These are phyloP conservation scores for Hemerocallis citrina DNA, from an alignment of 106 monocot genomes.

Conservation along the genomic window DNA sequence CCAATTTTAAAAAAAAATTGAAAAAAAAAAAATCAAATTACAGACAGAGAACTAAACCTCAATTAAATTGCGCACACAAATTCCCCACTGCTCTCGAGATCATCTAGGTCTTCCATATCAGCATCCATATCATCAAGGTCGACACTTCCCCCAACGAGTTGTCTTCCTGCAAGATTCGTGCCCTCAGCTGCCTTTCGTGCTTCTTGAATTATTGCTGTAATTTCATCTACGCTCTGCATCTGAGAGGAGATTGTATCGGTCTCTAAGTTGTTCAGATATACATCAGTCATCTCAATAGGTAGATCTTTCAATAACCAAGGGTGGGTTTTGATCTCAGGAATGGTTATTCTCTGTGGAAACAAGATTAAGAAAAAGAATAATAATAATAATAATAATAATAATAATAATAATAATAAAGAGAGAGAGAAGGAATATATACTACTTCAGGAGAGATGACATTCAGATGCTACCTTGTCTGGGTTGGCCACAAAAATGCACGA, in stretches of 20 bases:
- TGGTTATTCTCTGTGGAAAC: conserved; percentile 28
- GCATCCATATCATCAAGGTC: conserved; percentile 54
- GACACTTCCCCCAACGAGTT: conserved; percentile 40
- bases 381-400: neutral
- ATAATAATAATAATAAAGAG: neutral
- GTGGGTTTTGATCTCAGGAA: conserved; percentile 34
- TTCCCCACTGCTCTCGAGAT: conserved; percentile 72
- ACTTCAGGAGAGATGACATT: neutral
- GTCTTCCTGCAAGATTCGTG: conserved; percentile 9
- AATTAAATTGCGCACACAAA: conserved; percentile 52
- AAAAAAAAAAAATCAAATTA: too few relatives aligned
- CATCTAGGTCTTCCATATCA: conserved; percentile 71
- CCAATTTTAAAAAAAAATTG: too few relatives aligned
- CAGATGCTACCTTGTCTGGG: conserved; percentile 42
- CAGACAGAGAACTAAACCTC: too few relatives aligned
- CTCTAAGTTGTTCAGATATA: conserved; percentile 10
- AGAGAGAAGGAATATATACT: neutral
- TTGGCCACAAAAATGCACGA: conserved; percentile 51
- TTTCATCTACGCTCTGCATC: conserved; percentile 50
- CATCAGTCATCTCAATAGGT: conserved; percentile 31
- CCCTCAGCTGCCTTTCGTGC: conserved; percentile 28
- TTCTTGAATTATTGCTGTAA: conserved; percentile 47
- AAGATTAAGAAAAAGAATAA: neutral
- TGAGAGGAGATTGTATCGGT: too few relatives aligned
- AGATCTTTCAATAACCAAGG: conserved; percentile 48